Conservation (phyloP, 306 rosid species). For the Argentina anserina region DNA sequence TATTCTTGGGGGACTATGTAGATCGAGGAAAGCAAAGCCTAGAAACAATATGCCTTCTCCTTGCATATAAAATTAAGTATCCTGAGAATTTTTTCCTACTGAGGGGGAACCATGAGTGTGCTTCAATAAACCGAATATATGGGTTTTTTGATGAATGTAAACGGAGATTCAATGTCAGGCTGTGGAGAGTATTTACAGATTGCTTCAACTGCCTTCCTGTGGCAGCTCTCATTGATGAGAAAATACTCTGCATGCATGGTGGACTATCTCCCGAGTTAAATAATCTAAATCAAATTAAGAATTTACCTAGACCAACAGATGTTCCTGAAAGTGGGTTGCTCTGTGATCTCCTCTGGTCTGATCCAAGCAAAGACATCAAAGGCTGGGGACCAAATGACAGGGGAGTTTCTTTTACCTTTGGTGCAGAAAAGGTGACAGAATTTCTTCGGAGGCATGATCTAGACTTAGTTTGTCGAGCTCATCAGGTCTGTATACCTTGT, state of each 20-base stretch:
- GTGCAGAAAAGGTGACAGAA: slow-evolving; percentile 58
- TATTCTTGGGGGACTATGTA: slow-evolving; percentile 85
- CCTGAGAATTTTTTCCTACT: slow-evolving; percentile 77
- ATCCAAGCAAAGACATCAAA: slow-evolving; percentile 51
- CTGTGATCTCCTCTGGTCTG: slow-evolving; percentile 91
- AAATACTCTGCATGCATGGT: slow-evolving; percentile 88
- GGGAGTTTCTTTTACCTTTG: slow-evolving; percentile 82
- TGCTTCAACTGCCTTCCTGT: slow-evolving; percentile 89
- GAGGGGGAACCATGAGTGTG: slow-evolving; percentile 96
- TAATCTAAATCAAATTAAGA: slow-evolving; percentile 56
- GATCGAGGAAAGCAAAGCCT: slow-evolving; percentile 90
- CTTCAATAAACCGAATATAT: slow-evolving; percentile 80
- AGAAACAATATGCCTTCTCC: slow-evolving; percentile 89
- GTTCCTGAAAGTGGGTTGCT: slow-evolving; percentile 74
- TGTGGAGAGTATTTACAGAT: slow-evolving; percentile 79
- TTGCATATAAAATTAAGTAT: slow-evolving; percentile 78
- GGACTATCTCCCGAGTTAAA: slow-evolving; percentile 74
- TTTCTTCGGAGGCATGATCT: slow-evolving; percentile 61
- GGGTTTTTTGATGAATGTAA: slow-evolving; percentile 94
- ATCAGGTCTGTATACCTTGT: slow-evolving; percentile 48
- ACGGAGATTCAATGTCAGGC: slow-evolving; percentile 58
- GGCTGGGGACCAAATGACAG: slow-evolving; percentile 86
- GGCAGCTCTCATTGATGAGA: slow-evolving; percentile 78
- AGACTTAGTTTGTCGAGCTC: slow-evolving; percentile 86
- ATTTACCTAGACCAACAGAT: slow-evolving; percentile 52